Percentiles rank a stretch among this genome's conserved stretches.
These are phyloP conservation scores for Peziza echinospora DNA, from an alignment of 495 filamentous ascomycete genomes.

Conservation along the genomic window DNA sequence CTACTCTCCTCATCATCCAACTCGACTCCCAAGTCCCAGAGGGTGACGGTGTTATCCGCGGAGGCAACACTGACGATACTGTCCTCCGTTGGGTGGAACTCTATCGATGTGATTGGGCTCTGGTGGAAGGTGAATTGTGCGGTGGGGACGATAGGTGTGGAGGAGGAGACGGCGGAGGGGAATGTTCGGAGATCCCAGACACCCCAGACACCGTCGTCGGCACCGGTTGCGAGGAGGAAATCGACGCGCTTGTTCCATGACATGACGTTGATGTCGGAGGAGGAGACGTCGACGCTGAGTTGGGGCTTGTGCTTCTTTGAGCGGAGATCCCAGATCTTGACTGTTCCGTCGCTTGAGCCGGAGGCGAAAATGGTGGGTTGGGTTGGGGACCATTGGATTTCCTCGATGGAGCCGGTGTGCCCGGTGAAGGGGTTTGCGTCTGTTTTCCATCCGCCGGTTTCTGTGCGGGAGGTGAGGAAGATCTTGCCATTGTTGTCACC, in stretches of 20 bases:
- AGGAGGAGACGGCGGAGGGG: slow-evolving; percentile 16
- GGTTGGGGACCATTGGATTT: slow-evolving; percentile 85
- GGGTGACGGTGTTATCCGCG: slow-evolving; percentile 78
- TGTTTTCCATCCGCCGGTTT: slow-evolving; percentile 71
- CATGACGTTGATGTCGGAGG: slow-evolving; percentile 82
- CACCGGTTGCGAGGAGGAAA: slow-evolving; percentile 77
- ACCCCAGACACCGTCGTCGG: slow-evolving; percentile 82
- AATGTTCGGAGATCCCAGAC: slow-evolving; percentile 93
- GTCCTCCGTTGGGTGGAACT: slow-evolving; percentile 96
- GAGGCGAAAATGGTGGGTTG: slow-evolving; percentile 85
- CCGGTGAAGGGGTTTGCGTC: slow-evolving; percentile 60
- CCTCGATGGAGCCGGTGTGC: slow-evolving; percentile 71
- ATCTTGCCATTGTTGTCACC: slow-evolving; percentile 82
- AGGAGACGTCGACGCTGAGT: slow-evolving; percentile 62
- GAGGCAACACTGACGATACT: slow-evolving; percentile 80
- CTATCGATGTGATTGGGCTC: slow-evolving; percentile 82
- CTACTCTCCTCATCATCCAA: slow-evolving; percentile 88
- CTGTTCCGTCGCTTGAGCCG: slow-evolving; percentile 75
- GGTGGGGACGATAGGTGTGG: slow-evolving; percentile 27
- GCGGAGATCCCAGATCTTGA: slow-evolving; percentile 87
- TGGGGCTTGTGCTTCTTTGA: slow-evolving; percentile 69
- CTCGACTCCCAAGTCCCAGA: slow-evolving; percentile 95
- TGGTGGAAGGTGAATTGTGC: slow-evolving; percentile 86
- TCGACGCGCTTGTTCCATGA: slow-evolving; percentile 74
- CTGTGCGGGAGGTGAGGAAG: slow-evolving; percentile 62